Evolutionary conservation across 495 filamentous ascomycete species (phyloP).

Genomic region (Cudoniella acicularis): DNA sequence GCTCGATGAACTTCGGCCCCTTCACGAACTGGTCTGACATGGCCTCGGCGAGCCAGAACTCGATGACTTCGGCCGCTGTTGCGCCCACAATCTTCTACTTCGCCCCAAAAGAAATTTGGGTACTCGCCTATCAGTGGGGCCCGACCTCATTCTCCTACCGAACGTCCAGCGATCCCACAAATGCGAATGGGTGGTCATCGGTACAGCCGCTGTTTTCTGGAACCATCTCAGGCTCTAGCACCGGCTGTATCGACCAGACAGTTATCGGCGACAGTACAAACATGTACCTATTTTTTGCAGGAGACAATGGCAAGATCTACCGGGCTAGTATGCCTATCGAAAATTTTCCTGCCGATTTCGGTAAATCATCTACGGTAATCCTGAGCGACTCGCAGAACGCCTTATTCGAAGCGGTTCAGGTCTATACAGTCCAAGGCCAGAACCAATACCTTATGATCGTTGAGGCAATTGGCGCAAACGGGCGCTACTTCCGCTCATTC

Average conservation of each 20-base stretch:
- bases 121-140: constrained; percentile 60
- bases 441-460: constrained; percentile 59
- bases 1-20: constrained; percentile 53
- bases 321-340: constrained; percentile 52
- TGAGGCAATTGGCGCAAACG: constrained; percentile 51
- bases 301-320: constrained; percentile 63
- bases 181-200: constrained; percentile 51
- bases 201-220: constrained; percentile 51
- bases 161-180: constrained; percentile 52
- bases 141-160: constrained; percentile 52
- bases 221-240: constrained; percentile 42
- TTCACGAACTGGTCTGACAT: constrained; percentile 54
- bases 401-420: constrained; percentile 60
- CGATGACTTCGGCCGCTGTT: constrained; percentile 45
- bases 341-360: constrained; percentile 57
- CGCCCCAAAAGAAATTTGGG: constrained; percentile 52
- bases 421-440: constrained; percentile 53
- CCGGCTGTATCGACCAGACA: constrained; percentile 54
- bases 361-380: constrained; percentile 39
- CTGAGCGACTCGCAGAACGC: constrained; percentile 48
- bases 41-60: constrained; percentile 47
- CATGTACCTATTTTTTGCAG: constrained; percentile 63
- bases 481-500: constrained; percentile 62
- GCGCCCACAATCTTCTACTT: constrained; percentile 62
- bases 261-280: constrained; percentile 52